Percentiles rank a stretch among this genome's conserved stretches.
phyloP scores from a whole-genome alignment of 495 filamentous ascomycete genomes.

The Podospora pseudocomata region DNA sequence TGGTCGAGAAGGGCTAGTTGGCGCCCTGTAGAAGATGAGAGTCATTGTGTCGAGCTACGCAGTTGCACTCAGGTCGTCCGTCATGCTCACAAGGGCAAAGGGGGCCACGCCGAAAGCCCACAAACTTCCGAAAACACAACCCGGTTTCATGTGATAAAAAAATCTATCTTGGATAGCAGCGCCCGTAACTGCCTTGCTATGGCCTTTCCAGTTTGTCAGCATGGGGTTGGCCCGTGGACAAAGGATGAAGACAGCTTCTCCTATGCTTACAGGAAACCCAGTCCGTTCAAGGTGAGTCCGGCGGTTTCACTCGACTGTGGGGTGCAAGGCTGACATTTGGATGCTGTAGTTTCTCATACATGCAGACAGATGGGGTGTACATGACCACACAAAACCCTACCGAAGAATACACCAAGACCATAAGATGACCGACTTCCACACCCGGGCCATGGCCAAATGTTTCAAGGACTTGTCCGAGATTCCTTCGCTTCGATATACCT shows the following conservation, averaged over 20 bases:
- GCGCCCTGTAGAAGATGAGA: background rate
- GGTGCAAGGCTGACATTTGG: background rate
- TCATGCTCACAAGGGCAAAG: background rate
- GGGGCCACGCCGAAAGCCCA: background rate
- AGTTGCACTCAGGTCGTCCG: background rate
- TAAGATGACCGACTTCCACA: background rate
- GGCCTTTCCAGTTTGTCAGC: background rate
- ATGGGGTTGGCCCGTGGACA: background rate
- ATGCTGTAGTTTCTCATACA: background rate
- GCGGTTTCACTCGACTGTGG: background rate
- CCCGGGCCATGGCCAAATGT: background rate
- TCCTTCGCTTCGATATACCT: background rate
- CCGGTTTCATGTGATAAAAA: background rate
- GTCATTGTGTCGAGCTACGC: background rate
- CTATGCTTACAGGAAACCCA: background rate
- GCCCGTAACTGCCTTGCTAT: background rate
- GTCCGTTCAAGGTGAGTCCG: background rate
- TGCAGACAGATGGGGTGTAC: background rate
- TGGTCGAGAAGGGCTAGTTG: background rate
- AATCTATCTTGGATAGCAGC: background rate
- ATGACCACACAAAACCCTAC: background rate
- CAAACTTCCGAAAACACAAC: background rate
- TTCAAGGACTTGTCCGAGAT: background rate
- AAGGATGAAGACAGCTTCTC: background rate
- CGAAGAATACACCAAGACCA: background rate